These are phyloP conservation scores for Arabis hirsuta DNA, from an alignment of 345 rosid species.

Conservation along the genomic window DNA sequence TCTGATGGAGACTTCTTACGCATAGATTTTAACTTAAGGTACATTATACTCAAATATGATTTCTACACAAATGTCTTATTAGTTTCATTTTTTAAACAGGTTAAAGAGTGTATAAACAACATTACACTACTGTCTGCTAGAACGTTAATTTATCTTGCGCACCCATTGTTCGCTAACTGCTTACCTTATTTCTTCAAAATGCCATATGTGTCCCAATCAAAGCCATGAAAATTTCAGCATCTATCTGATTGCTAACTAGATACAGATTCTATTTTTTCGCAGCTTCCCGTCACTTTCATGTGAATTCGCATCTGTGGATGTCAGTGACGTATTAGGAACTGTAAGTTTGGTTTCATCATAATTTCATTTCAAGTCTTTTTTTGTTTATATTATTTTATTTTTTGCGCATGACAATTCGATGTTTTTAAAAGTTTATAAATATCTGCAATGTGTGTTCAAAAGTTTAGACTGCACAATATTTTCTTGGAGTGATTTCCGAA, in stretches of 20 bases:
- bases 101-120: not conserved
- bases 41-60: slow-evolving; percentile 17
- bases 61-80: not conserved
- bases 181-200: slow-evolving; percentile 19
- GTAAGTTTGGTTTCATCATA: slow-evolving; percentile 64
- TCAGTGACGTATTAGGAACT: slow-evolving; percentile 96
- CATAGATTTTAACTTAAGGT: slow-evolving; percentile 94
- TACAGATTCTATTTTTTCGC: slow-evolving; percentile 39
- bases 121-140: not conserved
- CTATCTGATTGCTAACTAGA: slow-evolving; percentile 41
- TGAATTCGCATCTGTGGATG: slow-evolving; percentile 95
- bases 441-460: not conserved
- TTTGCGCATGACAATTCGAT: not conserved
- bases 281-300: slow-evolving; percentile 98
- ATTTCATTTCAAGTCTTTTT: slow-evolving; percentile 10
- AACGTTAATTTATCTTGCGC: not conserved
- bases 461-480: slow-evolving; percentile 14
- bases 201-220: not conserved
- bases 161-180: slow-evolving; percentile 8
- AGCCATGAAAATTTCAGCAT: slow-evolving; percentile 5
- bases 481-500: slow-evolving; percentile 9
- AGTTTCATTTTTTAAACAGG: not conserved
- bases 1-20: slow-evolving; percentile 91
- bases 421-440: not conserved
- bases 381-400: not conserved